Base-by-base conservation (phyloP, 257 asterid genomes). In the Ocimum tenuiflorum region DNA sequence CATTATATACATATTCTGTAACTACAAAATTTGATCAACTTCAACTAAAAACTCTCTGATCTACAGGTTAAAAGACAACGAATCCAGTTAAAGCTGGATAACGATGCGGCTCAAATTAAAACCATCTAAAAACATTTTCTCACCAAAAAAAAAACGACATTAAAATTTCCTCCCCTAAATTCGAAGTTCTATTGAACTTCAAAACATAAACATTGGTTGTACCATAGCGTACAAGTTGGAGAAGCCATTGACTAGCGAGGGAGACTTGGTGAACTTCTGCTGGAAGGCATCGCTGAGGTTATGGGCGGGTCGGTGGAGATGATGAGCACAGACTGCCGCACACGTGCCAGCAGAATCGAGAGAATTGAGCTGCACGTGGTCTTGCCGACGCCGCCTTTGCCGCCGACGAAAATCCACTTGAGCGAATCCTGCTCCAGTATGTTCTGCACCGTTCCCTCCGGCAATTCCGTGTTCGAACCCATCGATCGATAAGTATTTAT, bases 361-460 rank as follows among this genome's bases (percentile, higher is more conserved):
- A 91, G 64, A 20, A 83, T 84, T 20, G 96, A 91, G 83, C 97
- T 89, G 71, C 98, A 92, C 4, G 98, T 92, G 5, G 98, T 92
- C 71, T 92, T 87, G 1, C 97, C 98, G 10, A 92, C 97, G 23
- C 98, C 98, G 27, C 98, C 97, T 71, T 92, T 92, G 1, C 98
- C 98, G 13, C 98, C 97, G 20, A 92, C 98, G 73, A 92, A 92
- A 31, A 92, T 89, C 98, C 97, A 92, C 73, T 92, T 92, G 10
- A 91, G 74, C 8, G 80, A 81, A 18, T 87, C 91, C 74, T 91
- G 98, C 12, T 87, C 94, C 17, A 89, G 67, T 46, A 92, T 68
- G 77, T 92, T 92, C 78, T 83, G 83, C 35, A 92, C 66, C 0
- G 95, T 79, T 11, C 85, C 96, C 63, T 89, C 96, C 46, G 87